Evolutionary conservation across 805 yeast genomes (phyloP).

Genomic region (Blastobotrys chiropterorum): DNA sequence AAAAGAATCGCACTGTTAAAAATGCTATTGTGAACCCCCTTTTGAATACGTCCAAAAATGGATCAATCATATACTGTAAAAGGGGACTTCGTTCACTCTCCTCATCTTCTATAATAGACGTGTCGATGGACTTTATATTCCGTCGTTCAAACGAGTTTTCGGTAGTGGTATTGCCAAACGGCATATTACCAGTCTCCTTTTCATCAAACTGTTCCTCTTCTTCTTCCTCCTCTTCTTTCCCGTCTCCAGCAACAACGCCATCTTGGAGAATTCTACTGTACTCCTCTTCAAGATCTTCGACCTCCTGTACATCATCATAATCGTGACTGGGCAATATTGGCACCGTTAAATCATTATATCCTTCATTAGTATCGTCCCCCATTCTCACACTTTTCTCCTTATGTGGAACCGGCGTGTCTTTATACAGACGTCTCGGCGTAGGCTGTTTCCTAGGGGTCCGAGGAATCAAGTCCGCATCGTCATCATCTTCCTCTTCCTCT

Average conservation of each 20-base stretch:
- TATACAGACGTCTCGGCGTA: not conserved
- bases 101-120: not conserved
- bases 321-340: constrained; percentile 3
- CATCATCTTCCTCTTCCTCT: constrained; percentile 4
- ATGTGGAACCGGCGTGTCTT: not conserved
- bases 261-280: not conserved
- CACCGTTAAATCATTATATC: not conserved
- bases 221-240: not conserved
- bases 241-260: not conserved
- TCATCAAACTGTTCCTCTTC: not conserved
- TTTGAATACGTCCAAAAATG: not conserved
- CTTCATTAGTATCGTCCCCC: not conserved
- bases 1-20: not conserved
- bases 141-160: not conserved
- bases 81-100: not conserved
- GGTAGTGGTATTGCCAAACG: not conserved
- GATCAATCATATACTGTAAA: not conserved
- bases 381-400: not conserved
- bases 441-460: not conserved
- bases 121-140: not conserved
- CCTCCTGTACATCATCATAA: not conserved
- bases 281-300: constrained; percentile 1
- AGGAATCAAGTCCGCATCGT: constrained; percentile 8
- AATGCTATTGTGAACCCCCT: not conserved
- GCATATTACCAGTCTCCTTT: not conserved